A percentile compares a stretch with the other conserved stretches of the same genome.
Conservation (phyloP, 495 filamentous ascomycete genomes). For the Penicillium arizonense region DNA sequence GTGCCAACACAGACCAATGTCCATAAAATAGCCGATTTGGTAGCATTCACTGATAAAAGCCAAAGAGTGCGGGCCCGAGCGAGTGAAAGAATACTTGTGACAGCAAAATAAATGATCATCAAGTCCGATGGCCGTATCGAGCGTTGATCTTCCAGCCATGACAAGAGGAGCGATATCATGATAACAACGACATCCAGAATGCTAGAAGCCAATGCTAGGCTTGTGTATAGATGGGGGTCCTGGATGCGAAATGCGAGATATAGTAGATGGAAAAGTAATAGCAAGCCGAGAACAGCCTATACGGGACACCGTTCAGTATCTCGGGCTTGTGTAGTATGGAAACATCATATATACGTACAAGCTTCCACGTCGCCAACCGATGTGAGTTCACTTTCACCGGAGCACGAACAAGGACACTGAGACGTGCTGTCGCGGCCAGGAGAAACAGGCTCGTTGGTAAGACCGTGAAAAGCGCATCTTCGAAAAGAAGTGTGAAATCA, state of each 20-base stretch:
- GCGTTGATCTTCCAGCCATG: slow-evolving; percentile 34
- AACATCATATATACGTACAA: slow-evolving; percentile 12
- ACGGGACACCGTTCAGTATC: neutral
- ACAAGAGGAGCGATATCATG: slow-evolving; percentile 14
- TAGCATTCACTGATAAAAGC: slow-evolving; percentile 6
- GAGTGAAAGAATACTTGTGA: slow-evolving; percentile 17
- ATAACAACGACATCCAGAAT: slow-evolving; percentile 14
- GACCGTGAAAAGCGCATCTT: slow-evolving; percentile 29
- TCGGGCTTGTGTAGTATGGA: neutral
- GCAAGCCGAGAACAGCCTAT: slow-evolving; percentile 1
- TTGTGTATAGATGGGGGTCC: slow-evolving; percentile 11
- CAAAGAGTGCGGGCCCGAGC: slow-evolving; percentile 32
- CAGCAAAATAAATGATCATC: slow-evolving; percentile 32
- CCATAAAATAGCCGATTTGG: slow-evolving; percentile 8
- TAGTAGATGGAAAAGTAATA: slow-evolving; percentile 26
- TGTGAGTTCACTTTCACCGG: slow-evolving; percentile 28
- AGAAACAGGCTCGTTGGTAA: slow-evolving; percentile 30
- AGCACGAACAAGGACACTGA: slow-evolving; percentile 18
- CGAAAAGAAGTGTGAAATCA: slow-evolving; percentile 37
- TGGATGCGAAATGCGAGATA: slow-evolving; percentile 17
- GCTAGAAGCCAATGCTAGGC: slow-evolving; percentile 12
- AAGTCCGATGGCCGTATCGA: slow-evolving; percentile 30
- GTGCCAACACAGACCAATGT: slow-evolving; percentile 15
- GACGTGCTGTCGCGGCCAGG: slow-evolving; percentile 17
- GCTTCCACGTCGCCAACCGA: slow-evolving; percentile 25